Conservation (phyloP, 148 eudicot genomes). For the Vaccinium vitisidaea region DNA sequence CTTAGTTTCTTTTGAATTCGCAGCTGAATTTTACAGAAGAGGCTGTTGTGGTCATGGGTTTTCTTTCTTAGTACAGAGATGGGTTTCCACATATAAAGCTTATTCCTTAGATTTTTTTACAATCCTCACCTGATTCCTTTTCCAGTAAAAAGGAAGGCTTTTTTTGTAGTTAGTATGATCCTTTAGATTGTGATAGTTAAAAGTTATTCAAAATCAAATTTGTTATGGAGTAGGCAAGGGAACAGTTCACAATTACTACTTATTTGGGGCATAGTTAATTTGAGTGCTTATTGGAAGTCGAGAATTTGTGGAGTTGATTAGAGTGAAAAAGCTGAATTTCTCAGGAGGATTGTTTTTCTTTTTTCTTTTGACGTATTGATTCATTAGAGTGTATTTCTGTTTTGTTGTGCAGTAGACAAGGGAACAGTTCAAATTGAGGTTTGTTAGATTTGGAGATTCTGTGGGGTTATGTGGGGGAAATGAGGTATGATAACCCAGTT, state of each 20-base stretch:
- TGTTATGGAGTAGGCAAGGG: background rate
- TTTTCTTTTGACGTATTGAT: background rate
- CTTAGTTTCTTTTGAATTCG: background rate
- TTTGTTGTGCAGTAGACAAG: conserved; percentile 22
- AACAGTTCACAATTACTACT: background rate
- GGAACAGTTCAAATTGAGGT: conserved; percentile 14
- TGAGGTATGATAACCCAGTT: conserved; percentile 87
- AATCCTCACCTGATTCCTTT: conserved; percentile 8
- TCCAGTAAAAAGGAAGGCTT: background rate
- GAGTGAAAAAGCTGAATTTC: conserved; percentile 1
- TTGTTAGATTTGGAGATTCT: conserved; percentile 47
- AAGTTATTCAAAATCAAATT: background rate
- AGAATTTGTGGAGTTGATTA: background rate
- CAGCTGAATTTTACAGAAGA: background rate
- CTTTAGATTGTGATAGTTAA: conserved; percentile 18
- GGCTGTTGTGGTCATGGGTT: conserved; percentile 18
- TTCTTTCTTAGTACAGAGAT: conserved; percentile 23
- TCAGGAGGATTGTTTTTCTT: background rate
- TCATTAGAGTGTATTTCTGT: conserved; percentile 6
- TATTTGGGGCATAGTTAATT: background rate
- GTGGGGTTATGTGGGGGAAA: conserved; percentile 71
- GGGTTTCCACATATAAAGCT: conserved; percentile 20
- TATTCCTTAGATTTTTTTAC: conserved; percentile 10
- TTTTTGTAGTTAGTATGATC: conserved; percentile 13
- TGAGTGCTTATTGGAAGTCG: background rate